Evolutionary conservation across 2,329 filamentous ascomycete genomes (phyloP).

Genomic region (Pyrenophora seminiperda): DNA sequence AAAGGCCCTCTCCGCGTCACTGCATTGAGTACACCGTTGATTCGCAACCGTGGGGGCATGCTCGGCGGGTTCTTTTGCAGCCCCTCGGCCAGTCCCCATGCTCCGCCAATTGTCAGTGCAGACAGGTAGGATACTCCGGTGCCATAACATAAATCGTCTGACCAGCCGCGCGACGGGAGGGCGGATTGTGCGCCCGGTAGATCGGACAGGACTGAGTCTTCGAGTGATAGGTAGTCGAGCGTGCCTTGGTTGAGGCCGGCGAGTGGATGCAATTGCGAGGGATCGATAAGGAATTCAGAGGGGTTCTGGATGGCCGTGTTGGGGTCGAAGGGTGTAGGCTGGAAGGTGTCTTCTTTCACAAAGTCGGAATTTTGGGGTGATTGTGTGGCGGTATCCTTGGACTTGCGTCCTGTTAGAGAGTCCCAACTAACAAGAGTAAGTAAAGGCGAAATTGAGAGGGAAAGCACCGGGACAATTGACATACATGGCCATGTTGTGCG

Average conservation of each 20-base stretch:
- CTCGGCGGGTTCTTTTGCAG: constrained; percentile 71
- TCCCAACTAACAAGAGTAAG: constrained; percentile 52
- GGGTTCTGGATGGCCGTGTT: constrained; percentile 74
- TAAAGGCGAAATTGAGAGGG: not conserved
- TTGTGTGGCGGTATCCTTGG: constrained; percentile 52
- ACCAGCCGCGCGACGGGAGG: constrained; percentile 94
- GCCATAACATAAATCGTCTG: constrained; percentile 97
- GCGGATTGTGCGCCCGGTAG: constrained; percentile 85
- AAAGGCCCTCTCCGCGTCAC: constrained; percentile 93
- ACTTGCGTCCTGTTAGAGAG: constrained; percentile 64
- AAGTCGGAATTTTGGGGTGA: constrained; percentile 39
- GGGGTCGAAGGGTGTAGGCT: constrained; percentile 69
- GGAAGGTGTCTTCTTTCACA: constrained; percentile 55
- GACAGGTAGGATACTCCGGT: constrained; percentile 91
- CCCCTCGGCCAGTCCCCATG: constrained; percentile 91
- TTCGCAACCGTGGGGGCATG: constrained; percentile 84
- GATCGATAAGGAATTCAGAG: constrained; percentile 88
- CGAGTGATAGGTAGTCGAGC: constrained; percentile 91
- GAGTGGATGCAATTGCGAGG: constrained; percentile 86
- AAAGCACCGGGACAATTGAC: constrained; percentile 1
- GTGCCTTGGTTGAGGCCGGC: constrained; percentile 91
- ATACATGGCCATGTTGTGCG: constrained; percentile 44
- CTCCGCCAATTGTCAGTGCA: constrained; percentile 83
- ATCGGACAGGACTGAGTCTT: constrained; percentile 86
- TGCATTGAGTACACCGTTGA: constrained; percentile 94